A percentile compares a stretch with the other conserved stretches of the same genome.
Conservation (phyloP, 2,329 filamentous ascomycete genomes). For the Talaromyces sp. region DNA sequence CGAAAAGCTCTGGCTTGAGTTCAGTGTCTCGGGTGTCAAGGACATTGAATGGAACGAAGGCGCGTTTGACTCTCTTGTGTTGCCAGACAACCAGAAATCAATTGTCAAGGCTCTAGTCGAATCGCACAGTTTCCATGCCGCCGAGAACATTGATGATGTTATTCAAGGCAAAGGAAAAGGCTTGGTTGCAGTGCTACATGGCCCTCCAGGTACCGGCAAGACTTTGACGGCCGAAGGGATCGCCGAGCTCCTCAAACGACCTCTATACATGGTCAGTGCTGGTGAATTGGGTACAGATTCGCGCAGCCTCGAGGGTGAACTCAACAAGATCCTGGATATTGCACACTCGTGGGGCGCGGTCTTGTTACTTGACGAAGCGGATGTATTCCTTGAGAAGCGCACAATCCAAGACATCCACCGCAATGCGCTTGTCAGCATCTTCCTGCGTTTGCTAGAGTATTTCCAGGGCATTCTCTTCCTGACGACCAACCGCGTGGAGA, state of each 20-base stretch:
- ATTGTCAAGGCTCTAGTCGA: conserved; percentile 78
- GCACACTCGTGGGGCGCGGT: conserved; percentile 84
- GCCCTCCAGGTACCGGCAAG: conserved; percentile 82
- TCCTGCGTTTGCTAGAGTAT: conserved; percentile 81
- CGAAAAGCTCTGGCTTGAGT: conserved; percentile 88
- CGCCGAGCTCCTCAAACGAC: conserved; percentile 74
- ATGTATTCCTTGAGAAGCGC: conserved; percentile 78
- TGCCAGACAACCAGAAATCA: conserved; percentile 59
- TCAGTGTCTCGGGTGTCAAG: conserved; percentile 71
- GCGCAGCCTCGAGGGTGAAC: conserved; percentile 65
- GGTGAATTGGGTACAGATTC: conserved; percentile 79
- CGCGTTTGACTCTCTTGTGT: conserved; percentile 76
- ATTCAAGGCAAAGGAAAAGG: conserved; percentile 83
- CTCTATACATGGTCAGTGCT: conserved; percentile 76
- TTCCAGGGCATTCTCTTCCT: conserved; percentile 88
- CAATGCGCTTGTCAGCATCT: conserved; percentile 82
- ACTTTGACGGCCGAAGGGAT: conserved; percentile 85
- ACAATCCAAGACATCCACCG: conserved; percentile 79
- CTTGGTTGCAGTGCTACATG: conserved; percentile 76
- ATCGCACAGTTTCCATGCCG: conserved; percentile 75
- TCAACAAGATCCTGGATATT: conserved; percentile 81
- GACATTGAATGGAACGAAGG: conserved; percentile 81
- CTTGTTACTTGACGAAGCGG: conserved; percentile 77
- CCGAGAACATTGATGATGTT: conserved; percentile 77
- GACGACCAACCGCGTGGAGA: conserved; percentile 81